A percentile compares a stretch with the other conserved stretches of the same genome.
phyloP scores from a whole-genome alignment of 2,329 filamentous ascomycete genomes.

The Stagonosporopsis vannaccii region DNA sequence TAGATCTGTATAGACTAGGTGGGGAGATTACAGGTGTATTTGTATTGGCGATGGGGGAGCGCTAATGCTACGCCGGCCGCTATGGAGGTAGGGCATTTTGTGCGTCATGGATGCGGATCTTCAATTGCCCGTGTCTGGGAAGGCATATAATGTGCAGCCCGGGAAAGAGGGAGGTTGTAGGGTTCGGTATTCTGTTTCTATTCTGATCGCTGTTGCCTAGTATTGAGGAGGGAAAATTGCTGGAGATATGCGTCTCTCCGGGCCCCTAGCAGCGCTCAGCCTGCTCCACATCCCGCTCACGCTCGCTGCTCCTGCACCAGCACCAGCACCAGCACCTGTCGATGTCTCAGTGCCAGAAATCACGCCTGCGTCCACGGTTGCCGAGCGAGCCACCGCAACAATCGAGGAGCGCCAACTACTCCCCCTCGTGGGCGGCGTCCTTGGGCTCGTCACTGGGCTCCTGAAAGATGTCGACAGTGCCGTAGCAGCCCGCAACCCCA shows the following conservation, averaged over 20 bases:
- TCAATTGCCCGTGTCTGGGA: neutral
- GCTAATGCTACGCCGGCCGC: neutral
- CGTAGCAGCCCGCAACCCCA: slow-evolving; percentile 21
- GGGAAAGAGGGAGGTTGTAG: neutral
- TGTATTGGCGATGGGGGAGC: neutral
- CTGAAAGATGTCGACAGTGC: slow-evolving; percentile 24
- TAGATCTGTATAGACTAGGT: slow-evolving; percentile 10
- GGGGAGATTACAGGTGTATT: neutral
- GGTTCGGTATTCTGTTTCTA: neutral
- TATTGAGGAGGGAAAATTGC: neutral
- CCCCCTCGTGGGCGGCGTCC: slow-evolving; percentile 16
- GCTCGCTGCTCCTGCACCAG: slow-evolving; percentile 18
- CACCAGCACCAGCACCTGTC: slow-evolving; percentile 14
- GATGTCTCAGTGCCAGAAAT: slow-evolving; percentile 5
- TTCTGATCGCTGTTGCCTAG: neutral
- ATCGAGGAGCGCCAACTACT: slow-evolving; percentile 26
- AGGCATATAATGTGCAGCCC: neutral
- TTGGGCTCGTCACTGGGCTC: slow-evolving; percentile 13
- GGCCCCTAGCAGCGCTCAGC: slow-evolving; percentile 21
- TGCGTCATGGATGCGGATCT: slow-evolving; percentile 3
- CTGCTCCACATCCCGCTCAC: slow-evolving; percentile 19
- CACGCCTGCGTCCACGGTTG: slow-evolving; percentile 13
- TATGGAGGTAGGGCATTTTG: neutral
- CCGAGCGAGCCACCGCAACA: neutral
- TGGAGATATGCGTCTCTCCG: slow-evolving; percentile 19